These are phyloP conservation scores for Aleurites moluccanus DNA, from an alignment of 441 rosid genomes.

Conservation along the genomic window DNA sequence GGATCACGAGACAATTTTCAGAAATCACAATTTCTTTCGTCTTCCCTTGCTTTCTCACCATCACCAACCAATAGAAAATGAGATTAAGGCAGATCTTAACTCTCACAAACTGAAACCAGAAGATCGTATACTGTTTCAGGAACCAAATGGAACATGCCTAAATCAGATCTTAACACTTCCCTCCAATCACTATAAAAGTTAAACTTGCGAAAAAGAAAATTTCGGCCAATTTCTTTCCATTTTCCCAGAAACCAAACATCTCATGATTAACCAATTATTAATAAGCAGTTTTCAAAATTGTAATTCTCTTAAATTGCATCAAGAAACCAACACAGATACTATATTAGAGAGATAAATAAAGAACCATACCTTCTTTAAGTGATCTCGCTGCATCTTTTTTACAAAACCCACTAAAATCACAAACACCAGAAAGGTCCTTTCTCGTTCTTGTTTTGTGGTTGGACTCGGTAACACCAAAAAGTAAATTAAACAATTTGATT, in stretches of 20 bases:
- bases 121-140: too few relatives aligned
- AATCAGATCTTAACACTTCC: background rate
- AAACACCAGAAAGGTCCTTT: slow-evolving; percentile 9
- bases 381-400: slow-evolving; percentile 58
- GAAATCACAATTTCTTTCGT: background rate
- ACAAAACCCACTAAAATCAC: slow-evolving; percentile 18
- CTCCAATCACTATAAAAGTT: background rate
- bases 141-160: background rate
- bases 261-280: background rate
- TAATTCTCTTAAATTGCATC: background rate
- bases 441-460: slow-evolving; percentile 12
- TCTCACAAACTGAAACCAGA: background rate
- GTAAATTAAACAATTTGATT: background rate
- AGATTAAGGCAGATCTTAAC: background rate
- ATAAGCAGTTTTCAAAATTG: background rate
- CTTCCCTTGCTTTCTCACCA: background rate
- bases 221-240: background rate
- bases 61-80: background rate
- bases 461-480: background rate
- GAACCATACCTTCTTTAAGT: slow-evolving; percentile 55
- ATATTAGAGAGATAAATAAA: background rate
- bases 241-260: background rate
- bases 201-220: background rate
- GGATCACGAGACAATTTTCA: background rate
- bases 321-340: background rate